Percentiles rank a stretch among this genome's conserved stretches.
These are phyloP conservation scores for Fusarium sarcochroum DNA, from an alignment of 2,329 filamentous ascomycete genomes.

Conservation along the genomic window DNA sequence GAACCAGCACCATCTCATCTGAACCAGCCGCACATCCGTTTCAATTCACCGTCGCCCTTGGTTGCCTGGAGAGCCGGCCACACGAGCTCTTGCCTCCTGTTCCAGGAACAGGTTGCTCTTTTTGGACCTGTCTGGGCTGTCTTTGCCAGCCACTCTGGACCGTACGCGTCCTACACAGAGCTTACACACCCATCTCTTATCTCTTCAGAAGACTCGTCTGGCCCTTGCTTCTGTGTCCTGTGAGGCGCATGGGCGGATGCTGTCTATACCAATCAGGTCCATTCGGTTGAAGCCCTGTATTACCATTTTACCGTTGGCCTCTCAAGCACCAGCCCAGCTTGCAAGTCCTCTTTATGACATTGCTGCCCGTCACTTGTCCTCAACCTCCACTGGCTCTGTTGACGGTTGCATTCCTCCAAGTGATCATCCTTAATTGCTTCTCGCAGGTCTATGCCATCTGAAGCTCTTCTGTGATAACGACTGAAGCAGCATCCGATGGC, in stretches of 20 bases:
- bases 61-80: constrained; percentile 18
- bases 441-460: constrained; percentile 1
- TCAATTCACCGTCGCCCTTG: constrained; percentile 15
- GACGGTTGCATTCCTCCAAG: constrained; percentile 7
- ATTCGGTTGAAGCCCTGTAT: constrained; percentile 3
- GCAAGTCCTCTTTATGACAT: constrained; percentile 28
- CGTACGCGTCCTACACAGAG: constrained; percentile 22
- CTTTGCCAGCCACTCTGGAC: constrained; percentile 31
- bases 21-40: constrained; percentile 20
- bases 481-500: constrained; percentile 39
- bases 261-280: constrained; percentile 18
- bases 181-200: constrained; percentile 22
- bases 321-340: constrained; percentile 6
- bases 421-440: constrained; percentile 2
- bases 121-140: constrained; percentile 31
- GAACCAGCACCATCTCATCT: constrained; percentile 7
- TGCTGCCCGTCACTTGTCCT: constrained; percentile 10
- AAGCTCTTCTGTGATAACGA: constrained; percentile 7
- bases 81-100: constrained; percentile 9
- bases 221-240: constrained; percentile 27
- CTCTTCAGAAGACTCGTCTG: constrained; percentile 17
- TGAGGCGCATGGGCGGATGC: constrained; percentile 6
- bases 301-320: constrained; percentile 11
- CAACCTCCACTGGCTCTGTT: constrained; percentile 8
- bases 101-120: constrained; percentile 14